Evolutionary conservation across 1,139 yeast genomes (phyloP).

Genomic region (Geotrichum restrictum): DNA sequence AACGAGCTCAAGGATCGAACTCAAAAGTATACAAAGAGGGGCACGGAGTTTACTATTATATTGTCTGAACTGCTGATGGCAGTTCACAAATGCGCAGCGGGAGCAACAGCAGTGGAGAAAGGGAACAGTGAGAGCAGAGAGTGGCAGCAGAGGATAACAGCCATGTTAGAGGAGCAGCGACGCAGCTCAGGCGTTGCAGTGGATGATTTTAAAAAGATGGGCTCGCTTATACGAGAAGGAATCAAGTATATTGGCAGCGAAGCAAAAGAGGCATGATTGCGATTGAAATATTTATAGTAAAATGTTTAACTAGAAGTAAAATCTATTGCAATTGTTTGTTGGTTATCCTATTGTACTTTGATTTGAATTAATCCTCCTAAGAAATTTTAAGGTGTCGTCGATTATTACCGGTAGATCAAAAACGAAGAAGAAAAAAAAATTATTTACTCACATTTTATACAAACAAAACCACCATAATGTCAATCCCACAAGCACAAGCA

Average conservation of each 20-base stretch:
- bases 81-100: not conserved
- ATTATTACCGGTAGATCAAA: no score
- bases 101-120: not conserved
- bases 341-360: no score
- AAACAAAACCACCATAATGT: not conserved
- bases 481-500: not conserved
- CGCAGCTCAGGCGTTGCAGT: conserved; percentile 6
- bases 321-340: no score
- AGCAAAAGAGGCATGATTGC: no score
- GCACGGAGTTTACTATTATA: conserved; percentile 12
- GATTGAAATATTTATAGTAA: no score
- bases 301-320: no score
- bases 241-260: conserved; percentile 2
- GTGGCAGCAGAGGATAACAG: conserved; percentile 15
- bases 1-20: conserved; percentile 2
- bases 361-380: no score
- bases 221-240: conserved; percentile 14
- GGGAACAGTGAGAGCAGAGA: not conserved
- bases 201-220: conserved; percentile 13
- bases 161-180: conserved; percentile 6
- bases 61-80: conserved; percentile 11
- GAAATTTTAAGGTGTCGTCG: no score
- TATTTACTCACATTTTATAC: not conserved
- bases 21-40: conserved; percentile 13
- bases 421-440: not conserved